Percentiles rank a stretch among this genome's conserved stretches.
These are phyloP conservation scores for Suillus subalutaceus DNA, from an alignment of 768 basidiomycete genomes.

Conservation along the genomic window DNA sequence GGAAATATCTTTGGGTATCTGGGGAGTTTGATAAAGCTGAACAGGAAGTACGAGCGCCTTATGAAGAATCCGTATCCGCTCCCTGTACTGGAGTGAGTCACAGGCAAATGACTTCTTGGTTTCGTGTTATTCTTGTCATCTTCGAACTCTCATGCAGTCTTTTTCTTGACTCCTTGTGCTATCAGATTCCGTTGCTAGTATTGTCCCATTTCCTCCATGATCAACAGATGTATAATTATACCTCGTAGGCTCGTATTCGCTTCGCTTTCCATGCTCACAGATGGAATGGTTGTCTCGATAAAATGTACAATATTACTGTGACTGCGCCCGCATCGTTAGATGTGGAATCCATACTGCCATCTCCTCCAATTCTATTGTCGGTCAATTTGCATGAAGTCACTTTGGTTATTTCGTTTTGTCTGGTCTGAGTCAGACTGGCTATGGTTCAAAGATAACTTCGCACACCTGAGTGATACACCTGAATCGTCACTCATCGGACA, in stretches of 20 bases:
- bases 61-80: slow-evolving; percentile 35
- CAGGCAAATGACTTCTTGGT: not conserved
- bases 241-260: no score
- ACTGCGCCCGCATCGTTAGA: no score
- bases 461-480: no score
- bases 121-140: not conserved
- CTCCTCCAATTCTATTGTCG: no score
- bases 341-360: no score
- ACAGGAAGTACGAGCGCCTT: slow-evolving; percentile 30
- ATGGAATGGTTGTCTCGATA: not conserved
- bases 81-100: not conserved
- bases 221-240: not conserved
- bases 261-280: not conserved
- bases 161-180: not conserved
- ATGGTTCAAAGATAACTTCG: no score
- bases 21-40: slow-evolving; percentile 23
- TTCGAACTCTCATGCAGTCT: not conserved
- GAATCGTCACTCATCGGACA: no score
- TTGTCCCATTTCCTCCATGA: not conserved
- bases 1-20: slow-evolving; percentile 36
- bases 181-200: not conserved
- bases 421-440: no score
- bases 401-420: no score
- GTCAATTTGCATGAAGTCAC: no score
- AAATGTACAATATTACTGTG: not conserved